Evolutionary conservation across 139 green algal species (phyloP).

Genomic region (Chlamydomonas sp.): DNA sequence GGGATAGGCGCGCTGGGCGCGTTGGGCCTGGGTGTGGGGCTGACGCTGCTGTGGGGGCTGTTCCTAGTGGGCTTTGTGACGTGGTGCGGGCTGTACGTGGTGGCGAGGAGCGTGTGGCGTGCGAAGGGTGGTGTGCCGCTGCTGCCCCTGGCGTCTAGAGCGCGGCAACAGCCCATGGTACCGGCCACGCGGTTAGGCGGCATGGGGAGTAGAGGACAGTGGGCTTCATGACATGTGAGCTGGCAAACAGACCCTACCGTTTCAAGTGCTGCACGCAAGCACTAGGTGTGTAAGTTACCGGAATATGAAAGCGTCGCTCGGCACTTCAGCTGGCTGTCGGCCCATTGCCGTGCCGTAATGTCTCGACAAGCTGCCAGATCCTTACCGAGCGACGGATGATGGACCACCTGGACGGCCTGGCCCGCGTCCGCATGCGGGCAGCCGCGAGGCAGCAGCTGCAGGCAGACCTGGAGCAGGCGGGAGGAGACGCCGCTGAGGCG

Average conservation of each 20-base stretch:
- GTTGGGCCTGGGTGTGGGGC: background rate
- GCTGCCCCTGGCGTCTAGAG: no score
- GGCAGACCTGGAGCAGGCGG: background rate
- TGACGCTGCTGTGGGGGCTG: conserved; percentile 10
- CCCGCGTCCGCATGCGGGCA: background rate
- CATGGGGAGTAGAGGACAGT: no score
- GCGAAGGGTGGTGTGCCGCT: background rate
- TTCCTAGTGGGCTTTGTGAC: conserved; percentile 8
- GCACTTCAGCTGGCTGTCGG: no score
- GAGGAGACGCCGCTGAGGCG: background rate
- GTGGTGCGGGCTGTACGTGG: background rate
- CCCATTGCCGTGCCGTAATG: no score
- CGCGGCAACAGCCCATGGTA: no score
- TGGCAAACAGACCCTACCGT: no score
- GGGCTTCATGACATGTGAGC: no score
- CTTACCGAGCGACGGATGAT: background rate
- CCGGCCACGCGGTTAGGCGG: no score
- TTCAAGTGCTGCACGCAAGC: no score
- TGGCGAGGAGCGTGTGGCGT: background rate
- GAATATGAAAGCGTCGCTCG: no score
- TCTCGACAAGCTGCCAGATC: no score
- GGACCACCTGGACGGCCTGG: background rate
- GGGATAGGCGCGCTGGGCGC: background rate
- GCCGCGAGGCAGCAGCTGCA: background rate
- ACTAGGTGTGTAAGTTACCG: no score